Evolutionary conservation across 192 early-diverging fungal genomes (phyloP), one percentile per base, ranked within the genome.

Genomic region (Borealophlyctis nickersoniae): DNA sequence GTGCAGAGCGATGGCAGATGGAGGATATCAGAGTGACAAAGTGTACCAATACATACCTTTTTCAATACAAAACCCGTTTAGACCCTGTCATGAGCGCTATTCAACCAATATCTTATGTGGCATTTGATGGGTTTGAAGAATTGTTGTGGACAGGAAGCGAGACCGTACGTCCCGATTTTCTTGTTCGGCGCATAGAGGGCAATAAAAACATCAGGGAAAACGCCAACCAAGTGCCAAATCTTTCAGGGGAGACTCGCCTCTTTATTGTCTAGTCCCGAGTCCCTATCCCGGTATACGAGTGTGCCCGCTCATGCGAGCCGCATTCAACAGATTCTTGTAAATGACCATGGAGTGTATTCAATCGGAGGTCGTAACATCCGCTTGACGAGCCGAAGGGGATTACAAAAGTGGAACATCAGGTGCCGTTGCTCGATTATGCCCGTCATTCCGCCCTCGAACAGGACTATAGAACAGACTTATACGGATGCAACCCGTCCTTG

Each of bases 101-200:
- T 19, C 60, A 62, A 36, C 62, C 69, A 23, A 14, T 73, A 33
- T 66, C 87, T 7, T 39, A 72, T 13, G 30, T 87, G 9, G 60
- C 77, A 11, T 90, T 88, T 58, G 91, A 92, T 71, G 67, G 80
- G 0, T 72, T 82, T 54, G 88, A 92, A 62, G 91, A 95, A 69
- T 80, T 96, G 4, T 39, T 98, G 52, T 96, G 93, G 89, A 70
- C 84, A 1, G 95, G 92, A 56, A 88, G 91, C 65, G 88, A 88
- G 50, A 87, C 87, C 65, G 91, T 93, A 78, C 78, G 54, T 51
- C 0, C 13, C 24, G 2, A 53, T n/a, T 4, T n/a, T n/a, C n/a
- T n/a, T n/a, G n/a, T n/a, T n/a, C n/a, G n/a, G n/a, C n/a, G n/a
- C n/a, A n/a, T 45, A 45, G 19, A 45, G 39, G 39, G 39, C 19